Evolutionary conservation across 441 rosid genomes (phyloP).

Genomic region (Jatropha multifida): DNA sequence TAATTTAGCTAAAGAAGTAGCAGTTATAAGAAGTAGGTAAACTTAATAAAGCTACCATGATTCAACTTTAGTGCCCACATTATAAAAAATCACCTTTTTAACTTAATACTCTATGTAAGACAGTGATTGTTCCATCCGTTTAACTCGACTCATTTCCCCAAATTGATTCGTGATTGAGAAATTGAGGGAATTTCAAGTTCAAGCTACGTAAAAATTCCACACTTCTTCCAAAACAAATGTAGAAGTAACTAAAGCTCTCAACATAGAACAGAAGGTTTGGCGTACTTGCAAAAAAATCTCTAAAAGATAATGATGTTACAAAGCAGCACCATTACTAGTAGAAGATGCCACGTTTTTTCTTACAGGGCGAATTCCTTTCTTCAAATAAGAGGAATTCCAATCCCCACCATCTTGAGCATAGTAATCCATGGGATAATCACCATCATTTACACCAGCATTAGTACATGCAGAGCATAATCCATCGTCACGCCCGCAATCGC

Average conservation of each 20-base stretch:
- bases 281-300: slow-evolving; percentile 5
- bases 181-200: background rate
- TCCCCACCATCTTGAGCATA: slow-evolving; percentile 94
- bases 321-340: slow-evolving; percentile 17
- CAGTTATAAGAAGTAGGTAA: background rate
- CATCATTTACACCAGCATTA: slow-evolving; percentile 29
- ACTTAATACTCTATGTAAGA: background rate
- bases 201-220: background rate
- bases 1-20: no score
- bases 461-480: slow-evolving; percentile 38
- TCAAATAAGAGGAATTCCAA: slow-evolving; percentile 89
- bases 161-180: background rate
- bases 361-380: slow-evolving; percentile 51
- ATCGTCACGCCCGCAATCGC: slow-evolving; percentile 15
- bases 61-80: background rate
- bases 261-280: background rate
- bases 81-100: background rate
- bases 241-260: background rate
- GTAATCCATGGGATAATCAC: slow-evolving; percentile 94
- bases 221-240: background rate
- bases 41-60: no score
- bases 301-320: slow-evolving; percentile 1
- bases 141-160: background rate
- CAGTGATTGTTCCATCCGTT: background rate
- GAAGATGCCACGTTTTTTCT: slow-evolving; percentile 39